phyloP scores from a whole-genome alignment of 2,329 filamentous ascomycete species.

The Endothia cerciana region DNA sequence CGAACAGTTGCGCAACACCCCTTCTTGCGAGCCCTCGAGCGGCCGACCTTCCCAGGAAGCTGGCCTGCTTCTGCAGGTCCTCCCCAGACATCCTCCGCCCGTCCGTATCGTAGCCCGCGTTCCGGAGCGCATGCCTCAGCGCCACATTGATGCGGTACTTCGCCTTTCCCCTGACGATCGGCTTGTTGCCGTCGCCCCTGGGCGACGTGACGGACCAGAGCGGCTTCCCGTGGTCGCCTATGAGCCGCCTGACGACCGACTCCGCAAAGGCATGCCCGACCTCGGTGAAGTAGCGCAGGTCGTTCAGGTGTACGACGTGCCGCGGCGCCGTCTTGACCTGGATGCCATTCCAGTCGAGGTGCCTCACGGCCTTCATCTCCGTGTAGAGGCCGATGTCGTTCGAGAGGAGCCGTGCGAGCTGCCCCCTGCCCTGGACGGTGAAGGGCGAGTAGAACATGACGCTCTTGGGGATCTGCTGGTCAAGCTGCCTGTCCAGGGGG shows the following conservation, averaged over 20 bases:
- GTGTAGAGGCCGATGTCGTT: constrained; percentile 17
- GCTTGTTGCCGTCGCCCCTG: not conserved
- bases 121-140: constrained; percentile 32
- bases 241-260: constrained; percentile 16
- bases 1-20: constrained; percentile 27
- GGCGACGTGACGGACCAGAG: constrained; percentile 15
- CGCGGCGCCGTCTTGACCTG: constrained; percentile 8
- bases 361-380: constrained; percentile 2
- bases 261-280: constrained; percentile 11
- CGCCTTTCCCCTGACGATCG: constrained; percentile 20
- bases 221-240: constrained; percentile 18
- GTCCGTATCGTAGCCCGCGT: constrained; percentile 31
- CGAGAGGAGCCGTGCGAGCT: not conserved
- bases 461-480: not conserved
- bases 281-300: constrained; percentile 18
- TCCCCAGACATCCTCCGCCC: constrained; percentile 25
- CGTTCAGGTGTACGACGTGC: constrained; percentile 6
- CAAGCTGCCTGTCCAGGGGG: not conserved
- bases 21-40: not conserved
- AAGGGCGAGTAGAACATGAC: not conserved
- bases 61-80: not conserved
- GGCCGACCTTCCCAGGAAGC: not conserved
- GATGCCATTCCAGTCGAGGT: not conserved
- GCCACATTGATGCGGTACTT: constrained; percentile 29
- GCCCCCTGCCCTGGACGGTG: constrained; percentile 3